Evolutionary conservation across 2,329 filamentous ascomycete genomes (phyloP).

Genomic region (Epichloe amarillans): DNA sequence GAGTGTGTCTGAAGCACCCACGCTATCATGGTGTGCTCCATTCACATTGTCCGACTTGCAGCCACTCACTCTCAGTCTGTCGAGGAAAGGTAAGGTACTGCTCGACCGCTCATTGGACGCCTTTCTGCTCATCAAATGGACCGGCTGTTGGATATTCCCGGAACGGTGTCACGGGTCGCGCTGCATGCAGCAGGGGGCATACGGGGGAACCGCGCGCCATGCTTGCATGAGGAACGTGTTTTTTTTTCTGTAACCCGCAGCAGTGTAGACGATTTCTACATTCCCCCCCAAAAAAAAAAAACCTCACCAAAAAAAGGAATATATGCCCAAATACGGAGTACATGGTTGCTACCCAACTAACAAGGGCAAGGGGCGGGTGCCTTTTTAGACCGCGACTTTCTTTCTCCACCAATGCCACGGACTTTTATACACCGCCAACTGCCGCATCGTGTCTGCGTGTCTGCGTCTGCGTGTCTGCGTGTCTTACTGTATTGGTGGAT

Average conservation of each 20-base stretch:
- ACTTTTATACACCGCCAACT: neutral
- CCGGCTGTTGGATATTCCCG: slow-evolving; percentile 2
- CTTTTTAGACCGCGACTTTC: neutral
- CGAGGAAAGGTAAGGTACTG: no score
- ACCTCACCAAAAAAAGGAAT: no score
- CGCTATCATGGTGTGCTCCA: no score
- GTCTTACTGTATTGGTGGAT: neutral
- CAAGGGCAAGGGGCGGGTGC: neutral
- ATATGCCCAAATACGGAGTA: neutral
- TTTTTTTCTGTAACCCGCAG: no score
- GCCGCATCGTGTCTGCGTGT: neutral
- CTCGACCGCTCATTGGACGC: no score
- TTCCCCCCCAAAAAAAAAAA: no score
- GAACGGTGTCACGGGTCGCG: neutral
- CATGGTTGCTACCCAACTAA: neutral
- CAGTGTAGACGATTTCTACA: no score
- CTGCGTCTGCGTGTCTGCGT: neutral
- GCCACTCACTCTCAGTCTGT: no score
- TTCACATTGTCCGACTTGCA: no score
- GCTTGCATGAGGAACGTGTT: no score
- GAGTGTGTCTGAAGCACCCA: neutral
- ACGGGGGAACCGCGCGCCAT: no score
- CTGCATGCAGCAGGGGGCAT: neutral
- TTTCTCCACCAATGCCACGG: neutral
- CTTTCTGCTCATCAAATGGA: neutral